Evolutionary conservation across 345 rosid species (phyloP).

Genomic region (Heritiera littoralis): DNA sequence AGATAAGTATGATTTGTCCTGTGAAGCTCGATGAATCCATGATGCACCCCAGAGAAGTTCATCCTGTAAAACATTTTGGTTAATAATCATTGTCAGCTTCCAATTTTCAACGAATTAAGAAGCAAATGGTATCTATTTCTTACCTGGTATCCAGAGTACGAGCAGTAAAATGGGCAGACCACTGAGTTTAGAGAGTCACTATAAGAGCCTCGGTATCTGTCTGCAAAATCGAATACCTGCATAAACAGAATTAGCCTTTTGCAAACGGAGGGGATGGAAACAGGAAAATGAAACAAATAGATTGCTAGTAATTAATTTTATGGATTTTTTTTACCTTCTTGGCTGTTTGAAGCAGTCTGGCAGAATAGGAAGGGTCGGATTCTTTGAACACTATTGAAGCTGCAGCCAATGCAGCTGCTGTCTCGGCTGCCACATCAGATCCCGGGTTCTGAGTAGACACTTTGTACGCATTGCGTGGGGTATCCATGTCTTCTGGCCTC

Average conservation of each 20-base stretch:
- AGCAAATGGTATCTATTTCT: neutral
- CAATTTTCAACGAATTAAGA: neutral
- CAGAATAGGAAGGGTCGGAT: constrained; percentile 63
- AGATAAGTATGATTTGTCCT: constrained; percentile 42
- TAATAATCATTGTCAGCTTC: neutral
- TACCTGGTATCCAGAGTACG: constrained; percentile 55
- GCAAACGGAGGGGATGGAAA: neutral
- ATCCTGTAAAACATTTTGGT: constrained; percentile 39
- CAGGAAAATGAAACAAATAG: neutral
- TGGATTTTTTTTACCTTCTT: constrained; percentile 34
- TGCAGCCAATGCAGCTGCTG: constrained; percentile 77
- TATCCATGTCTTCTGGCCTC: constrained; percentile 84
- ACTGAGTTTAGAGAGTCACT: constrained; percentile 59
- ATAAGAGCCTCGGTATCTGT: constrained; percentile 63
- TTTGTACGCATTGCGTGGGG: constrained; percentile 62
- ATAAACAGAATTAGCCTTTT: constrained; percentile 10
- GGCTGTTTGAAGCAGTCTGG: constrained; percentile 54
- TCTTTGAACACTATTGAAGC: constrained; percentile 71
- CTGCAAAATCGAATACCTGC: constrained; percentile 72
- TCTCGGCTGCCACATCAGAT: constrained; percentile 80
- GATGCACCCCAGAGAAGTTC: constrained; percentile 84
- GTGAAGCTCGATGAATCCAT: constrained; percentile 69
- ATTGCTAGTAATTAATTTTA: neutral
- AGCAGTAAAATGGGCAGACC: constrained; percentile 81
- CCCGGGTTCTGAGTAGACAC: constrained; percentile 61